phyloP scores from a whole-genome alignment of 345 rosid genomes.

The Citrus sp. region DNA sequence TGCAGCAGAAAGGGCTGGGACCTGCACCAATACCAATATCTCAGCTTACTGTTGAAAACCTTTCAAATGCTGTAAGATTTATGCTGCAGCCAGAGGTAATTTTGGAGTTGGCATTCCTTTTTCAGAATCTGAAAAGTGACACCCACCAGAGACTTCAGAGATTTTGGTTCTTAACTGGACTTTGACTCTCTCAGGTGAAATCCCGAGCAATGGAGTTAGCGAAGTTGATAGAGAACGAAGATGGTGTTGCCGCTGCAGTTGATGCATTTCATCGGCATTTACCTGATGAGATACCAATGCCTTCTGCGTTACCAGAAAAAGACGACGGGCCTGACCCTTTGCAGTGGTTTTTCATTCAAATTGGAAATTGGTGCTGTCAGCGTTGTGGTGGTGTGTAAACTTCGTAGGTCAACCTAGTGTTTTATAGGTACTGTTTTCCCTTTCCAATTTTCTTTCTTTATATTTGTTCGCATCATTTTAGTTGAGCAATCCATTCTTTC shows the following conservation, averaged over 20 bases:
- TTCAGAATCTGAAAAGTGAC: neutral
- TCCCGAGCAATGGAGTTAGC: slow-evolving; percentile 65
- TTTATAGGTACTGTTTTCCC: slow-evolving; percentile 10
- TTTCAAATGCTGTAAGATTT: slow-evolving; percentile 68
- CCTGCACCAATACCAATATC: slow-evolving; percentile 84
- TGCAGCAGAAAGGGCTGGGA: slow-evolving; percentile 68
- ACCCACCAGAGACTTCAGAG: too few relatives aligned
- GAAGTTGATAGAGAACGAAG: slow-evolving; percentile 79
- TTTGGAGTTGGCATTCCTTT: neutral
- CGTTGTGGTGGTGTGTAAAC: slow-evolving; percentile 38
- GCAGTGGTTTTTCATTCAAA: slow-evolving; percentile 60
- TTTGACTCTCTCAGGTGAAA: slow-evolving; percentile 54
- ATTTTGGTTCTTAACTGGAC: neutral
- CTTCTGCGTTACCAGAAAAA: slow-evolving; percentile 33
- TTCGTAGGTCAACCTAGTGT: slow-evolving; percentile 14
- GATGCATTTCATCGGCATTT: slow-evolving; percentile 88
- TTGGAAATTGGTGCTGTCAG: slow-evolving; percentile 66
- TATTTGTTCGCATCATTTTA: slow-evolving; percentile 2
- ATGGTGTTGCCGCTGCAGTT: slow-evolving; percentile 89
- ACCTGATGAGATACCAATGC: slow-evolving; percentile 65
- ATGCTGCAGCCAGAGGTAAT: slow-evolving; percentile 95
- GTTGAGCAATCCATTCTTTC: slow-evolving; percentile 40
- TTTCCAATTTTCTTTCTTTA: slow-evolving; percentile 1
- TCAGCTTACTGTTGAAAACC: slow-evolving; percentile 72
- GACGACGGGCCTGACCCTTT: slow-evolving; percentile 50